These are phyloP conservation scores for Globisporangium sylvaticum DNA, from an alignment of 352 stramenopile species.

Conservation along the genomic window DNA sequence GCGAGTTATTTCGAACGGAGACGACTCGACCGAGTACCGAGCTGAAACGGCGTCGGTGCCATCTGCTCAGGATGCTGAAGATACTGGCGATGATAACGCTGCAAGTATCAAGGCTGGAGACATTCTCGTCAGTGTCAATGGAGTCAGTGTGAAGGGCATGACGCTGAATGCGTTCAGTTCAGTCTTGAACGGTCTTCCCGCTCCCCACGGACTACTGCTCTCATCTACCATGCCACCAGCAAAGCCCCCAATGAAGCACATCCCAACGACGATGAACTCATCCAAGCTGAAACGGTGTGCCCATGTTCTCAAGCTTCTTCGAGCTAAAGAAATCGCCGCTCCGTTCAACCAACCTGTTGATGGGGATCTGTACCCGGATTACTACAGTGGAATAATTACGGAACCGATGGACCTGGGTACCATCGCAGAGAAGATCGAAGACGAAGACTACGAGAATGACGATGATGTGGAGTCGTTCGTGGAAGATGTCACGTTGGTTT, in stretches of 20 bases:
- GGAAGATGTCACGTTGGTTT: slow-evolving; percentile 77
- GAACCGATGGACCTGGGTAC: slow-evolving; percentile 83
- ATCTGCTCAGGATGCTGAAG: slow-evolving; percentile 6
- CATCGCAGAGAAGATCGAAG: slow-evolving; percentile 79
- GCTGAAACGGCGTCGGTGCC: background rate
- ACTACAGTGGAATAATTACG: slow-evolving; percentile 67
- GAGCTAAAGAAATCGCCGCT: slow-evolving; percentile 67
- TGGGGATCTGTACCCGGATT: slow-evolving; percentile 79
- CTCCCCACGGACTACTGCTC: slow-evolving; percentile 58
- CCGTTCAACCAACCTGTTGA: slow-evolving; percentile 87
- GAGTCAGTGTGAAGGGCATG: slow-evolving; percentile 36
- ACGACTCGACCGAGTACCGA: slow-evolving; percentile 3
- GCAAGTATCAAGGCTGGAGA: slow-evolving; percentile 27
- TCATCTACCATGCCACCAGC: slow-evolving; percentile 34
- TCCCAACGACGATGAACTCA: slow-evolving; percentile 50
- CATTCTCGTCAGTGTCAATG: slow-evolving; percentile 54
- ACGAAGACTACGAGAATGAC: slow-evolving; percentile 84
- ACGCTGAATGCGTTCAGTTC: slow-evolving; percentile 28
- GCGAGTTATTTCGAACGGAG: slow-evolving; percentile 16
- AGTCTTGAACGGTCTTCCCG: slow-evolving; percentile 21
- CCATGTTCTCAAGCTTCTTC: slow-evolving; percentile 72
- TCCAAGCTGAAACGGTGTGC: slow-evolving; percentile 64
- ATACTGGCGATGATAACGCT: slow-evolving; percentile 8
- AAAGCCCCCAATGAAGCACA: slow-evolving; percentile 52
- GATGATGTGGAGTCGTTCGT: slow-evolving; percentile 77